Evolutionary conservation across 148 eudicot species (phyloP).

Genomic region (Agrostemma githago): DNA sequence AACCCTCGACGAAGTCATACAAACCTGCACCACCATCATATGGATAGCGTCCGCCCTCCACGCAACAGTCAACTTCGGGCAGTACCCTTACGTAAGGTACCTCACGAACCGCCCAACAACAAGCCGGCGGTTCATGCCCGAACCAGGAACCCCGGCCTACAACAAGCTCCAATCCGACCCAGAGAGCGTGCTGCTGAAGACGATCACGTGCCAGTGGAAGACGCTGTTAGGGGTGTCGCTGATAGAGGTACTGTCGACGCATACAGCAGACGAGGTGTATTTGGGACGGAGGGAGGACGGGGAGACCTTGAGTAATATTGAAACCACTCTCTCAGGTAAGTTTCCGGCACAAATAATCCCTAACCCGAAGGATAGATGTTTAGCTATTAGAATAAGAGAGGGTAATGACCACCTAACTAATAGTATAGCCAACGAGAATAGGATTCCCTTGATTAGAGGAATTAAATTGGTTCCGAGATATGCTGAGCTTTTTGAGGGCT

Average conservation of each 20-base stretch:
- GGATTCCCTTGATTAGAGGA: too few species aligned
- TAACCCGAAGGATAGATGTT: too few species aligned
- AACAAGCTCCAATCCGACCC: slow-evolving; percentile 53
- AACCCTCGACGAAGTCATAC: slow-evolving; percentile 15
- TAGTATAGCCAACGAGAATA: too few species aligned
- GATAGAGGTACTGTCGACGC: slow-evolving; percentile 69
- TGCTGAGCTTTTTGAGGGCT: too few species aligned
- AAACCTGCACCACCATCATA: slow-evolving; percentile 14
- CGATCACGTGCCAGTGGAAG: slow-evolving; percentile 62
- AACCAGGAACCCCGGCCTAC: slow-evolving; percentile 48
- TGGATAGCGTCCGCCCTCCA: slow-evolving; percentile 21
- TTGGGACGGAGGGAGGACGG: slow-evolving; percentile 61
- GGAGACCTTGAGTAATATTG: too few species aligned
- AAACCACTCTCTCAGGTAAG: too few species aligned
- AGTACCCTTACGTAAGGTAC: slow-evolving; percentile 21
- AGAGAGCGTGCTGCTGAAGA: slow-evolving; percentile 44
- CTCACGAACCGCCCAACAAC: slow-evolving; percentile 17
- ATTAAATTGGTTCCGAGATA: too few species aligned
- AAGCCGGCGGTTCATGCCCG: slow-evolving; percentile 23
- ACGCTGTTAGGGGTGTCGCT: slow-evolving; percentile 62
- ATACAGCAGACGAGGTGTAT: slow-evolving; percentile 72
- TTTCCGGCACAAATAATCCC: too few species aligned
- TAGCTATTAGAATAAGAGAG: too few species aligned
- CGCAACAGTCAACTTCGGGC: slow-evolving; percentile 24
- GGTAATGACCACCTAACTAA: too few species aligned